Base-by-base conservation (phyloP, 1,139 yeast genomes). In the Hansenula sp. region DNA sequence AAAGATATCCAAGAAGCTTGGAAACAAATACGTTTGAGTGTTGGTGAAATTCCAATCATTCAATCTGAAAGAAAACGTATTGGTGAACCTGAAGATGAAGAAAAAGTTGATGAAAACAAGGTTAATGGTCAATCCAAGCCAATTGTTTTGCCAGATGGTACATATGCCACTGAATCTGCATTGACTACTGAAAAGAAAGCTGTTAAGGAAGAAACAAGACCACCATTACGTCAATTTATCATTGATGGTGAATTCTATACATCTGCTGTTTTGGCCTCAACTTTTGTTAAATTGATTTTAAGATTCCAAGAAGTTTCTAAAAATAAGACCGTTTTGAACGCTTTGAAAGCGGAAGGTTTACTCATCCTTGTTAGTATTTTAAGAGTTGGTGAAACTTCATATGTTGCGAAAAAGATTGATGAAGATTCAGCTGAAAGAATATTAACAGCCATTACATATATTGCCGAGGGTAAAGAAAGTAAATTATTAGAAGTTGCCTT, bases 361-460 rank as follows among this genome's bases (percentile, higher is more conserved):
- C 76, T 94, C 55, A 84, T 89, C 45, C 77, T 94, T 80, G 96
- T 95, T 37, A 87, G 96, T 27, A 82, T 92, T 39, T 72, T 94
- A 47, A 79, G 98, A 58, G 92, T 82, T 34, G 97, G 97, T 36
- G 89, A 87, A 52, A 77, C 95, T n/a, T 65, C 73, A n/a, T 70
- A 75, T 47, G 94, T 80, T 20, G 71, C 79, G 46, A 81, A 82
- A 59, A 79, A 79, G 55, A 90, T 90, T 49, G 97, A 92, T 57
- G 98, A 92, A 66, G 99, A 94, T 64, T 86, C 97, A 5, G 79
- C 85, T 19, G 98, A 92, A 65, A 79, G 97, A 67, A 83, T 94
- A 44, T 71, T 88, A 62, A 73, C 94, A 13, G 90, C 92, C 59
- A 78, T 94, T 55, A 68, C 76, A 40, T 73, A 75, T 44, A 62